Base-by-base conservation (phyloP, 1,284 basidiomycete species). In the Dichomitus squalens region DNA sequence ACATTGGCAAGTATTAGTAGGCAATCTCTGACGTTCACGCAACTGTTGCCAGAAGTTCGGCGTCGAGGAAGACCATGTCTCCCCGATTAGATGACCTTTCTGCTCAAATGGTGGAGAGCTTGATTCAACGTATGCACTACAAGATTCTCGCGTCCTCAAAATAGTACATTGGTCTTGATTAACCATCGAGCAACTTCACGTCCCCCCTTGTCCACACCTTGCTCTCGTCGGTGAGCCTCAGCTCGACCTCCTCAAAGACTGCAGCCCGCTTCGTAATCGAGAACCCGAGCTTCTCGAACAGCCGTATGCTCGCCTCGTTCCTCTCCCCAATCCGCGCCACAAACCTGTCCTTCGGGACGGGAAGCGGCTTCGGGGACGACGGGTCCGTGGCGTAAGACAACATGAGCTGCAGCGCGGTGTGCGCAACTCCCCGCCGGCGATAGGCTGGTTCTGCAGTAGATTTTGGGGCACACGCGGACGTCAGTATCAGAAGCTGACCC, bases 281-380 rank as follows among this genome's bases (percentile, higher is more conserved):
- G 64, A 94, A 93, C 0, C 89, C 90, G 0, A 94, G 78, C 57
- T 79, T 83, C 65, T 81, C 73, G 67, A 93, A 93, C 2, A 95
- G 74, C 2, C 68, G 66, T 29, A 90, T 76, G 36, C 83, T 86
- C 0, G 80, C 68, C 8, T 56, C 63, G 65, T 90, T 90, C 31
- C 72, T 70, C 52, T 76, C 73, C 7, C 79, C 79, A 52, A 89
- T 83, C 7, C 82, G 78, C 29, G 75, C 85, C 5, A 88, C 80
- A 59, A 90, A 75, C 31, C 63, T 64, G 20, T 70, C 75, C 66
- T 69, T 61, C 43, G 59, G 76, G 62, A 78, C 72, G 50, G 75
- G 73, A 16, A 79, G 69, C 20, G 72, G 72, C 18, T 59, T 35
- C n/a, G 63, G 65, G 11, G 75, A 47, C 48, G 63, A 2, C 34